These are phyloP conservation scores for Choricystis sp. DNA, from an alignment of 139 green algal genomes.

Conservation along the genomic window DNA sequence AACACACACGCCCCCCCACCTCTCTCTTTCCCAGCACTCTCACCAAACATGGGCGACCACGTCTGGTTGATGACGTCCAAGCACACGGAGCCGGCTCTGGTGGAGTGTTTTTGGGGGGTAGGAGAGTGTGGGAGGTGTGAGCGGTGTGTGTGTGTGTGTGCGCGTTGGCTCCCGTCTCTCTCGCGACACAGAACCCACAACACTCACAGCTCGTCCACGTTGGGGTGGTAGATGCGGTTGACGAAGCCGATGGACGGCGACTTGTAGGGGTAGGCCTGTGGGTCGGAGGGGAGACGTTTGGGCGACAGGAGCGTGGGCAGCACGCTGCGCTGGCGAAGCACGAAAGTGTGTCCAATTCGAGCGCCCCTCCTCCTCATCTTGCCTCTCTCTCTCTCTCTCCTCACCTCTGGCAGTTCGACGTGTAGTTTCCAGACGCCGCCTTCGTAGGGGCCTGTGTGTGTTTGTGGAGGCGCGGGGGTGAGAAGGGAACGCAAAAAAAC, in stretches of 20 bases:
- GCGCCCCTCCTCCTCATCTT: no score
- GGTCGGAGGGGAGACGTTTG: no score
- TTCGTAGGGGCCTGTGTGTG: slow-evolving; percentile 70
- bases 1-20: background rate
- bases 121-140: background rate
- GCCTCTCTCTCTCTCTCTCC: no score
- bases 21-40: slow-evolving; percentile 2
- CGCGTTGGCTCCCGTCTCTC: background rate
- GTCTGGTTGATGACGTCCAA: slow-evolving; percentile 99
- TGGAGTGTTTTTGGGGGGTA: no score
- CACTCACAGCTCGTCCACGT: slow-evolving; percentile 90
- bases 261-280: slow-evolving; percentile 74
- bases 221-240: slow-evolving; percentile 97
- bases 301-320: no score
- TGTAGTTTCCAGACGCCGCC: slow-evolving; percentile 87
- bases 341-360: no score
- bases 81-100: slow-evolving; percentile 85
- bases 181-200: slow-evolving; percentile 5
- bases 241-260: slow-evolving; percentile 93
- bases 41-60: slow-evolving; percentile 97
- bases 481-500: background rate
- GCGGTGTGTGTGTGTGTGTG: no score
- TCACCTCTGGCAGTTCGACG: slow-evolving; percentile 94
- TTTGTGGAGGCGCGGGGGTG: background rate
- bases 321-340: no score